Evolutionary conservation across 805 yeast genomes (phyloP).

Genomic region (Wickerhamomyces chaumierensis): DNA sequence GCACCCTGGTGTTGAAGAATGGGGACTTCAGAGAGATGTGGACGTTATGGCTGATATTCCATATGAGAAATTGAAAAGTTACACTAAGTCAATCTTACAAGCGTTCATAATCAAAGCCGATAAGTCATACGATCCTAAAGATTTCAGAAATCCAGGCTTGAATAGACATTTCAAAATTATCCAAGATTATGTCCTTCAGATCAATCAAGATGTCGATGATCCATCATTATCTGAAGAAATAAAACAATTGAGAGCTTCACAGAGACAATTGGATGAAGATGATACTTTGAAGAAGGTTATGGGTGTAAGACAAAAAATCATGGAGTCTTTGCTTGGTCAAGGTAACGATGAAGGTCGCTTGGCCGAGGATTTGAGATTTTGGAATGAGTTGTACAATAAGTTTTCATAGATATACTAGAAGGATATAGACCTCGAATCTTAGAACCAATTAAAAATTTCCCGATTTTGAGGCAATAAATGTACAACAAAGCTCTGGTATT

Average conservation of each 20-base stretch:
- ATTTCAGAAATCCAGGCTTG: slow-evolving; percentile 54
- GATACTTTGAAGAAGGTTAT: slow-evolving; percentile 23
- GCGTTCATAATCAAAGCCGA: slow-evolving; percentile 28
- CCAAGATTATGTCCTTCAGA: slow-evolving; percentile 56
- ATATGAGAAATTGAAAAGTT: slow-evolving; percentile 3
- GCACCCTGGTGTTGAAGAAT: slow-evolving; percentile 32
- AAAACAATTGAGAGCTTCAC: neutral
- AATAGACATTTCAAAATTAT: slow-evolving; percentile 56
- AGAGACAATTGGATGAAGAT: slow-evolving; percentile 17
- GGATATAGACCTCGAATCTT: too few species aligned
- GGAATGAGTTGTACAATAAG: slow-evolving; percentile 22
- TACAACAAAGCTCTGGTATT: too few species aligned
- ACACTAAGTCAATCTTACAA: slow-evolving; percentile 17
- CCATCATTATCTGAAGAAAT: neutral
- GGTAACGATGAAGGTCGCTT: slow-evolving; percentile 11
- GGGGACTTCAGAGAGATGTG: neutral
- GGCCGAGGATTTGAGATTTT: slow-evolving; percentile 17
- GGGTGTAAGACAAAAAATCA: slow-evolving; percentile 20
- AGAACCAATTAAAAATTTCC: too few species aligned
- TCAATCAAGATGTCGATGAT: slow-evolving; percentile 19
- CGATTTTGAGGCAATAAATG: too few species aligned
- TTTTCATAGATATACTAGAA: neutral
- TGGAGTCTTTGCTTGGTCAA: slow-evolving; percentile 14
- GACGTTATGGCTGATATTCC: slow-evolving; percentile 4
- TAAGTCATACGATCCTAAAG: slow-evolving; percentile 42